Evolutionary conservation across 306 rosid genomes (phyloP).

Genomic region (Hippophae rhamnoides): DNA sequence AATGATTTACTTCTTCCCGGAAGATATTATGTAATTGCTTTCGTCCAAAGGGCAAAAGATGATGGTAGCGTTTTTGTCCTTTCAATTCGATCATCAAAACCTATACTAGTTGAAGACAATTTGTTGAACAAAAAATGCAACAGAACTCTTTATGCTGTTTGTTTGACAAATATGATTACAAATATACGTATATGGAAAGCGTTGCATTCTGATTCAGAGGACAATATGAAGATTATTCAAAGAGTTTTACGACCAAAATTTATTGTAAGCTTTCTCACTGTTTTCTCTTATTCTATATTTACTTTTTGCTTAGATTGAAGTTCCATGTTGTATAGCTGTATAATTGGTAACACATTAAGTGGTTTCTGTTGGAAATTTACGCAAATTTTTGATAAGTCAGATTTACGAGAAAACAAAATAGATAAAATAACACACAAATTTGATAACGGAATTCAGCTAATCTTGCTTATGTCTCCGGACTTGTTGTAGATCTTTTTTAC

Average conservation of each 20-base stretch:
- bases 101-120: not conserved
- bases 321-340: not conserved
- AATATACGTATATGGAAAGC: constrained; percentile 50
- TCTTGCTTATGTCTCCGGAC: no score
- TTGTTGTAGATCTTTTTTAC: no score
- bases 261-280: constrained; percentile 22
- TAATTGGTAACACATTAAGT: not conserved
- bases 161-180: constrained; percentile 38
- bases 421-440: no score
- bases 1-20: constrained; percentile 26
- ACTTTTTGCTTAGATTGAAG: not conserved
- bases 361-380: no score
- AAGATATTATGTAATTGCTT: constrained; percentile 24
- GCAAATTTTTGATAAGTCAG: no score
- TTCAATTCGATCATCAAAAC: constrained; percentile 14
- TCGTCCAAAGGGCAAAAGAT: not conserved
- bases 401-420: no score
- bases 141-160: constrained; percentile 33
- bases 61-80: not conserved
- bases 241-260: constrained; percentile 27
- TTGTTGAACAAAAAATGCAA: not conserved
- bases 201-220: constrained; percentile 24
- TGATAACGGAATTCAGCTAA: no score
- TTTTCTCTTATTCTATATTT: not conserved
- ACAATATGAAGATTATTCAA: constrained; percentile 24